Evolutionary conservation across 352 stramenopile genomes (phyloP), one percentile per base, ranked within the genome.

Genomic region (Globisporangium emineosum): DNA sequence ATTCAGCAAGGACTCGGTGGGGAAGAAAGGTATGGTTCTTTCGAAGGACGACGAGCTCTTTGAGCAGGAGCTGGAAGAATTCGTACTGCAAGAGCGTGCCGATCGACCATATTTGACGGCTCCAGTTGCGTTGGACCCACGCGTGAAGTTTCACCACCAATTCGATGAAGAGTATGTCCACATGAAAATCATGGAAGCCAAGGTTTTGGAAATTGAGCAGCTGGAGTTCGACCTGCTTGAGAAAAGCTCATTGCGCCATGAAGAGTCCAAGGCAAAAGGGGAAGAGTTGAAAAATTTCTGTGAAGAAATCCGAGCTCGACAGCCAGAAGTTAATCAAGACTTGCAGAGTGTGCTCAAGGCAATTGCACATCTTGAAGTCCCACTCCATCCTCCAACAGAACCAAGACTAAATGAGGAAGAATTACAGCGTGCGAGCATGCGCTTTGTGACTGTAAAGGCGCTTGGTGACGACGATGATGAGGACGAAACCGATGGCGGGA

Each of bases 191-290:
- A 66, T 89, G 43, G 82, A 91, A 43, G 61, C 75, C 13, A 64
- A 75, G 15, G 70, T 76, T 53, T 49, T 85, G n/a, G 62, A 66
- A 55, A 68, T 80, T 6, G 82, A 91, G 49, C 79, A 83, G 55
- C 63, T 78, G 2, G 82, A 91, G 64, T 91, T 86, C 49, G 76
- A 88, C 59, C 57, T 91, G 17, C 64, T 91, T 0, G 82, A 91
- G 61, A 91, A 91, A 59, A 88, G 67, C 12, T 37, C 78, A n/a
- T 27, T 78, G 43, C 73, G 82, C 0, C 61, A 82, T 2, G 80
- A 91, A 71, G 78, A 88, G 43, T 76, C 77, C 8, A 70, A 62
- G 19, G 55, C 60, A 13, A 78, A 76, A 58, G 67, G 62, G 8
- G 69, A 77, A 1, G 74, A 81, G 43, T 37, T 88, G 19, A 56